Conservation (phyloP, 2,329 filamentous ascomycete species). For the Atkinsonella hypoxylon region DNA sequence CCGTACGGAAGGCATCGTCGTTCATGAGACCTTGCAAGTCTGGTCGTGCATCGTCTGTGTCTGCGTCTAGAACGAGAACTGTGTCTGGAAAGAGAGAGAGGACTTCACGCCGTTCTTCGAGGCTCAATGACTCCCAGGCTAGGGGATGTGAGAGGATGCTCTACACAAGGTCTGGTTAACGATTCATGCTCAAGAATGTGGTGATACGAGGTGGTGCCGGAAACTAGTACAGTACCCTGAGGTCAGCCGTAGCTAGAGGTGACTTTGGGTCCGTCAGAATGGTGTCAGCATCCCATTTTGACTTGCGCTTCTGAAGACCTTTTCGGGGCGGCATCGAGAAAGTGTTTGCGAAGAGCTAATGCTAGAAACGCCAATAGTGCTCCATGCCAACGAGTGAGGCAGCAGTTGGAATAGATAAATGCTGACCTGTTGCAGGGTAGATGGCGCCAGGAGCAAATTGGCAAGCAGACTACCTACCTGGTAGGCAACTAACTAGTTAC, state of each 20-base stretch:
- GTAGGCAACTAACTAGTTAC: no score
- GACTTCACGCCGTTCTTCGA: conserved; percentile 23
- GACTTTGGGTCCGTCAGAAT: conserved; percentile 26
- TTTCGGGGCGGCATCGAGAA: conserved; percentile 2
- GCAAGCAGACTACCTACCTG: no score
- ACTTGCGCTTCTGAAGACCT: conserved; percentile 11
- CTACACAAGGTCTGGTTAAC: conserved; percentile 12
- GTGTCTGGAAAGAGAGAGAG: conserved; percentile 26
- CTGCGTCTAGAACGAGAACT: conserved; percentile 25
- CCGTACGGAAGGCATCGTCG: conserved; percentile 35
- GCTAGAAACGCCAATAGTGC: background rate
- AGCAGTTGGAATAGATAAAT: background rate
- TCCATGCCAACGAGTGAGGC: no score
- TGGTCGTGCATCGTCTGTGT: conserved; percentile 25
- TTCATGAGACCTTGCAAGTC: conserved; percentile 31
- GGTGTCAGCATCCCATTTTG: conserved; percentile 24
- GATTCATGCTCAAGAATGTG: no score
- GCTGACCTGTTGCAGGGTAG: background rate
- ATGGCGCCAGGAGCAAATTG: conserved; percentile 14
- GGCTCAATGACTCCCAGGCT: conserved; percentile 25
- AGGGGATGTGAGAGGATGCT: conserved; percentile 24
- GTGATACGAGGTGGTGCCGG: background rate
- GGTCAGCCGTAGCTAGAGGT: conserved; percentile 25
- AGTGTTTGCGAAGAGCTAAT: background rate
- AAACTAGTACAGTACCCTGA: conserved; percentile 21